These are phyloP conservation scores for Tulasnella sp. DNA, from an alignment of 768 basidiomycete species.

Conservation along the genomic window DNA sequence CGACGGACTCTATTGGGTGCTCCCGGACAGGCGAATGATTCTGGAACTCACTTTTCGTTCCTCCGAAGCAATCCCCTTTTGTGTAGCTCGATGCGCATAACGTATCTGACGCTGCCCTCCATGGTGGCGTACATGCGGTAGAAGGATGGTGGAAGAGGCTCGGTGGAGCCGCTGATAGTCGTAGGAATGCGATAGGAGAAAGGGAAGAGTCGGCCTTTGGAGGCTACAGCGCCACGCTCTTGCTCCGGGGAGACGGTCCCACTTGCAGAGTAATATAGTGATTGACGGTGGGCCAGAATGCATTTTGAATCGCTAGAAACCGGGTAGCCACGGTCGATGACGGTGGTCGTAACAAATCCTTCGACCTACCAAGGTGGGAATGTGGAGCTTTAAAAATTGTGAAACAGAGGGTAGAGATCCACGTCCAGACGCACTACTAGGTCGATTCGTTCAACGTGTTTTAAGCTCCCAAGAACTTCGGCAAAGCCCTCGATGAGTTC, in stretches of 20 bases:
- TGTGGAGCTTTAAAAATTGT: not conserved
- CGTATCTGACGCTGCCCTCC: conserved; percentile 5
- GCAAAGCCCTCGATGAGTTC: not conserved
- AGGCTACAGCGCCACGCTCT: not conserved
- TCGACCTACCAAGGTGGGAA: not conserved
- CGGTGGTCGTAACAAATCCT: conserved; percentile 6
- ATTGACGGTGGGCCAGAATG: not conserved
- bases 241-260: not conserved
- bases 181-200: conserved; percentile 9
- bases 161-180: not conserved
- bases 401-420: not conserved
- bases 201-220: conserved; percentile 6
- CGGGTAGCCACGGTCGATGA: not conserved
- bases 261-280: conserved; percentile 4
- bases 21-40: not conserved
- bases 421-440: not conserved
- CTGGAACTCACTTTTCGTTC: conserved; percentile 10
- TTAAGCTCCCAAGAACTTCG: not conserved
- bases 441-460: not conserved
- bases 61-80: not conserved
- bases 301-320: conserved; percentile 11
- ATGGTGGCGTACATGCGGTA: not conserved
- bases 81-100: not conserved
- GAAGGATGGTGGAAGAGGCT: conserved; percentile 5
- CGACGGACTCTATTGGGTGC: not conserved